A percentile compares a stretch with the other conserved stretches of the same genome.
These are phyloP conservation scores for Candolleomyces efflorescens DNA, from an alignment of 768 basidiomycete species.

Conservation along the genomic window DNA sequence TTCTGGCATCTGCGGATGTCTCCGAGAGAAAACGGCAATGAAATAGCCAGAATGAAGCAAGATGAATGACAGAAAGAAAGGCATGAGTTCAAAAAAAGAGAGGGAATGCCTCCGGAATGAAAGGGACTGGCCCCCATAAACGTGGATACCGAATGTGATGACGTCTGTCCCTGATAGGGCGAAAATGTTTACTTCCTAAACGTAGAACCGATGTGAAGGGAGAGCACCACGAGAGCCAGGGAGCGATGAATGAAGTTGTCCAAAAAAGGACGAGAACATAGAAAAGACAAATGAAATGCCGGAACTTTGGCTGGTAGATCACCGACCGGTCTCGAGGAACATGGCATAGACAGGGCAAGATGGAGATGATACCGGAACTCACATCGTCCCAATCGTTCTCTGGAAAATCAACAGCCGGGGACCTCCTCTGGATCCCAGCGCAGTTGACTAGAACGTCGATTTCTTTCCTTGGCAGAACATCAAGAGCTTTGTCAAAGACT, in stretches of 20 bases:
- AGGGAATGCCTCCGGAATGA: background rate
- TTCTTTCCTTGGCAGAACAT: slow-evolving; percentile 30
- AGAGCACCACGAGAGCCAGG: background rate
- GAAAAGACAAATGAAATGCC: slow-evolving; percentile 6
- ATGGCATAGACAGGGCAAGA: too few relatives aligned
- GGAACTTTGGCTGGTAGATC: too few relatives aligned
- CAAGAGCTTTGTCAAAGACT: slow-evolving; percentile 38
- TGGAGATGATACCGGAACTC: slow-evolving; percentile 10
- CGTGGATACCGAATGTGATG: background rate
- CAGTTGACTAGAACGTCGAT: slow-evolving; percentile 70
- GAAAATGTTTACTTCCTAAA: background rate
- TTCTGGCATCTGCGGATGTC: too few relatives aligned
- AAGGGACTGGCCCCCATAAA: background rate
- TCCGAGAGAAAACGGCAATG: too few relatives aligned
- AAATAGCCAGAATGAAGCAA: too few relatives aligned
- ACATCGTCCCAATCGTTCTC: slow-evolving; percentile 70
- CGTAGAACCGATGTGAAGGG: slow-evolving; percentile 1
- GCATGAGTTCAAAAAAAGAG: too few relatives aligned
- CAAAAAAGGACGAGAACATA: background rate
- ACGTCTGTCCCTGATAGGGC: background rate
- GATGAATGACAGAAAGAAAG: too few relatives aligned
- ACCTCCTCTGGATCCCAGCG: slow-evolving; percentile 57
- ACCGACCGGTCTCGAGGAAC: too few relatives aligned
- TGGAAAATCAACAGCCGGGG: slow-evolving; percentile 57
- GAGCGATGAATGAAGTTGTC: background rate